These are phyloP conservation scores for Leishmania braziliensis DNA, from an alignment of 208 protist species.

Conservation along the genomic window DNA sequence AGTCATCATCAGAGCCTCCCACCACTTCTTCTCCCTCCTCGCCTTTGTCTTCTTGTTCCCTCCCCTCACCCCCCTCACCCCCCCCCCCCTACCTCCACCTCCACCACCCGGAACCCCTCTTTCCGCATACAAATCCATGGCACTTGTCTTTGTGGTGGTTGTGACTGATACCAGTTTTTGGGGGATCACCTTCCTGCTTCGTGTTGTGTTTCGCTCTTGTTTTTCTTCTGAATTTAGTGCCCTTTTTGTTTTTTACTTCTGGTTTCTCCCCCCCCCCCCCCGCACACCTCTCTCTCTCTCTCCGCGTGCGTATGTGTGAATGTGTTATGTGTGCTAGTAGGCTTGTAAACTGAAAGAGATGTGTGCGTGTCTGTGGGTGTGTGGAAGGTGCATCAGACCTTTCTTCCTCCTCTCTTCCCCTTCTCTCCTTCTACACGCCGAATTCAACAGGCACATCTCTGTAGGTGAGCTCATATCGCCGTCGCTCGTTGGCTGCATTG, in stretches of 20 bases:
- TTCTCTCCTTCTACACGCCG: not conserved
- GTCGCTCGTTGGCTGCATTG: not conserved
- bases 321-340: not conserved
- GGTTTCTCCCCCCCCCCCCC: not conserved
- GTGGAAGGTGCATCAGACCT: not conserved
- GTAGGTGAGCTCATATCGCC: not conserved
- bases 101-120: not conserved
- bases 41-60: not conserved
- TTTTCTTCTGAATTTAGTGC: not conserved
- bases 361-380: not conserved
- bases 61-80: not conserved
- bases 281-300: not conserved
- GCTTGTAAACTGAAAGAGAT: not conserved
- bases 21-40: not conserved
- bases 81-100: not conserved
- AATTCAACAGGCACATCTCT: not conserved
- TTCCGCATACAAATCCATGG: not conserved
- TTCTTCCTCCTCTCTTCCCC: not conserved
- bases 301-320: not conserved
- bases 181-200: not conserved
- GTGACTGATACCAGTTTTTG: not conserved
- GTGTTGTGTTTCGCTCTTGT: not conserved
- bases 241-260: not conserved
- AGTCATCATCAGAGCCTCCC: too few relatives aligned
- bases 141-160: not conserved